Evolutionary conservation across 1,139 yeast species (phyloP), one percentile per base, ranked within the genome.

Genomic region (Petasospora rhodanensis): DNA sequence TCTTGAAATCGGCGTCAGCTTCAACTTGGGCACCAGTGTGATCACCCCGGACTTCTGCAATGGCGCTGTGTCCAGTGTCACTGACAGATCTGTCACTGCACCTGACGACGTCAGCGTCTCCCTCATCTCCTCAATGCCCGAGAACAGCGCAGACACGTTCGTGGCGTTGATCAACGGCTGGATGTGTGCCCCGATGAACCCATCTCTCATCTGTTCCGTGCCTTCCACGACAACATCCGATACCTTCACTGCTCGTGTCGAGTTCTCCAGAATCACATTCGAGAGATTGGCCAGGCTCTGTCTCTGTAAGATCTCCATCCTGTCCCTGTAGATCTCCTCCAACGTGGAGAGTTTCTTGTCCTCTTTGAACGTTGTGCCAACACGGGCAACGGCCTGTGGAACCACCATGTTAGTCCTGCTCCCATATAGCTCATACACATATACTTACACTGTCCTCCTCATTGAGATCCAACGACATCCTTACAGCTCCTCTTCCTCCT

Each of bases 1-100:
- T 45, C 66, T 68, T 45, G 81, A 79, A 3, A 72, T 70, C 0
- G 93, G 93, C 10, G 67, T 41, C 3, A 81, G 47, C 34, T 72
- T 68, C 40, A 82, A 58, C n/a, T 69, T 66, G 0, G 87, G 81
- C 0, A 70, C 67, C 11, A 82, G 17, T 6, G 7, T 9, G 9
- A 23, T 16, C n/a, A 16, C n/a, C 7, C 26, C 14, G 14, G 24
- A 12, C 24, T 9, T 12, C 14, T 7, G 14, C 14, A 7, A 7
- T 7, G 24, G 17, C 23, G 11, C 13, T 17, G 39, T 45, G 28
- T 56, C 61, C 22, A 66, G 31, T 21, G 43, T 39, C 16, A 61
- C 41, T 6, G 43, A 42, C 8, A 62, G 37, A 24, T 59, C 51
- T 14, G 55, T 42, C 2, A 64, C 41, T 7, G 58, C 43, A 18